Conservation (phyloP, 1,139 yeast species). For the Arxiozyma bovina region DNA sequence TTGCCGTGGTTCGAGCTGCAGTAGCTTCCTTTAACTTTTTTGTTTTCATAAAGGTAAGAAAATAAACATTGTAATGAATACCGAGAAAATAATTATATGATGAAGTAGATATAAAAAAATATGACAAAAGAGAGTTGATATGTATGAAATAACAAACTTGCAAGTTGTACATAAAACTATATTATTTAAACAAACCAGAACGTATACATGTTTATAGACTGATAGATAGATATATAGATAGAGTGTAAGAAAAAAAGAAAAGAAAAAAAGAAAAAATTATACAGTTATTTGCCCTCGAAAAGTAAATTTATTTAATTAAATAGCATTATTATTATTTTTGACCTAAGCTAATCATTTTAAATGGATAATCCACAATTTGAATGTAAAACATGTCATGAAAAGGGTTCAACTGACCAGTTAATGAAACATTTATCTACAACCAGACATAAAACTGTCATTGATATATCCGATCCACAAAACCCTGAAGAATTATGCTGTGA, state of each 20-base stretch:
- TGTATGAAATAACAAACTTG: background rate
- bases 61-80: too few species aligned
- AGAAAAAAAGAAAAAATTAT: too few species aligned
- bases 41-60: too few species aligned
- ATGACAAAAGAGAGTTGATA: background rate
- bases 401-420: conserved; percentile 29
- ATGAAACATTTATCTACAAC: conserved; percentile 43
- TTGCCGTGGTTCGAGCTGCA: too few species aligned
- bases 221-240: too few species aligned
- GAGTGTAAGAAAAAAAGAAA: too few species aligned
- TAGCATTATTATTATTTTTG: too few species aligned
- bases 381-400: conserved; percentile 30
- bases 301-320: too few species aligned
- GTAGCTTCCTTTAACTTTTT: too few species aligned
- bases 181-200: too few species aligned
- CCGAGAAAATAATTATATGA: too few species aligned
- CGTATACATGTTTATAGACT: background rate
- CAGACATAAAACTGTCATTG: conserved; percentile 43
- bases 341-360: background rate
- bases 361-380: conserved; percentile 12
- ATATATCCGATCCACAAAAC: conserved; percentile 18
- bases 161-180: background rate
- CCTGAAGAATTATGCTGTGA: conserved; percentile 47
- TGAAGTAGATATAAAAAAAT: too few species aligned
- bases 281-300: background rate